Percentiles rank a stretch among this genome's conserved stretches.
Evolutionary conservation across 345 rosid species (phyloP).

Genomic region (Ricinus communis): DNA sequence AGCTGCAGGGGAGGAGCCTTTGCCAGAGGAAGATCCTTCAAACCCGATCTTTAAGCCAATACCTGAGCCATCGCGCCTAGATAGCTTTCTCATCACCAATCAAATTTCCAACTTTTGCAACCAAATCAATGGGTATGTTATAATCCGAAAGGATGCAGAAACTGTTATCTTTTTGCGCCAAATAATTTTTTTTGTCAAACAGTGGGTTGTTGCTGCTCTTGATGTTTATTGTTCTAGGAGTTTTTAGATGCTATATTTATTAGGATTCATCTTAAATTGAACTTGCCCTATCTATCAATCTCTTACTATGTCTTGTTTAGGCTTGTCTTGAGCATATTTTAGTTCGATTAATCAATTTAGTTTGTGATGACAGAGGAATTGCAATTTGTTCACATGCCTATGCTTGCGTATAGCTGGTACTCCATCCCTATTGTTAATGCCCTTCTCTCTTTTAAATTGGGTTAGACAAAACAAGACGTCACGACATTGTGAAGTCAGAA

Average conservation of each 20-base stretch:
- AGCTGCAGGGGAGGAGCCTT: slow-evolving; percentile 86
- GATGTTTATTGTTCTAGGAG: background rate
- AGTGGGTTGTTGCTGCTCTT: background rate
- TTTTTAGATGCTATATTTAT: background rate
- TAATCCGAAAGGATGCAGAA: background rate
- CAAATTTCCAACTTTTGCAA: slow-evolving; percentile 89
- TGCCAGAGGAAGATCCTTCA: slow-evolving; percentile 95
- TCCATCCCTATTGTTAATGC: background rate
- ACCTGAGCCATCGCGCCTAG: slow-evolving; percentile 92
- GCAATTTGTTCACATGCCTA: background rate
- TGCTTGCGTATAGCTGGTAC: background rate
- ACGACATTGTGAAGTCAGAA: background rate
- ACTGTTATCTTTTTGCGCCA: background rate
- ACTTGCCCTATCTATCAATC: background rate
- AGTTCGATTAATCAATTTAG: background rate
- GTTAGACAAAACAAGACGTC: background rate
- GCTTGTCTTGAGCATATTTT: background rate
- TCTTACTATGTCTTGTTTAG: background rate
- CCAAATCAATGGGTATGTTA: slow-evolving; percentile 90
- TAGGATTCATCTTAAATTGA: background rate
- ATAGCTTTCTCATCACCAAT: slow-evolving; percentile 92
- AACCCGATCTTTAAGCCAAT: slow-evolving; percentile 90
- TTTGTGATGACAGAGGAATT: background rate
- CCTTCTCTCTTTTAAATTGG: too few species aligned
- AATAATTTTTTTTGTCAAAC: background rate